Evolutionary conservation across 108 stramenopile species (phyloP).

Genomic region (Cyclostephanos invisitatus): DNA sequence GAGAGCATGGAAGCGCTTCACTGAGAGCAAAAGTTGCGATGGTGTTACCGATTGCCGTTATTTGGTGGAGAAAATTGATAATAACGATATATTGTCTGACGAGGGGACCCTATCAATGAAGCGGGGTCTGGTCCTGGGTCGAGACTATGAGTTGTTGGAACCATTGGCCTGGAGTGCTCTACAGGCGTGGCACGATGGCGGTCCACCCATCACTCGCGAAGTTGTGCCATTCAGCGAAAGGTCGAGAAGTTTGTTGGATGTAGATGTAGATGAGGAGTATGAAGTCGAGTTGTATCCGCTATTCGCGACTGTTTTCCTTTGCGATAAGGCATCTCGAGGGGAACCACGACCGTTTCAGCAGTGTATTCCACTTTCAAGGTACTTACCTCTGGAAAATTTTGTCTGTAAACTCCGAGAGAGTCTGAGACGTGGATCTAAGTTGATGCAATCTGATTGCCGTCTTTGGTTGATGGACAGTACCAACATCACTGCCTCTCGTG

Average conservation of each 20-base stretch:
- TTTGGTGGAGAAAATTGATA: constrained; percentile 67
- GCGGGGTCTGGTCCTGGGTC: constrained; percentile 66
- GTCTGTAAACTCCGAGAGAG: constrained; percentile 72
- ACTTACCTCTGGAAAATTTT: constrained; percentile 64
- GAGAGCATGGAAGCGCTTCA: constrained; percentile 60
- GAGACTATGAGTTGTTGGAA: constrained; percentile 85
- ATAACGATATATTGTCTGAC: constrained; percentile 66
- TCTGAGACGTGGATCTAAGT: constrained; percentile 65
- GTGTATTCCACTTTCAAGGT: constrained; percentile 72
- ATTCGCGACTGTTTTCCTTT: constrained; percentile 81
- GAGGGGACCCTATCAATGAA: constrained; percentile 76
- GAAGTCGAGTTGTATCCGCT: constrained; percentile 88
- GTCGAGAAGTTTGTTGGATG: constrained; percentile 17
- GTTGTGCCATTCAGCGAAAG: constrained; percentile 69
- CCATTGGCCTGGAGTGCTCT: constrained; percentile 85
- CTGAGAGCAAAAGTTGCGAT: constrained; percentile 40
- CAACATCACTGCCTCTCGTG: constrained; percentile 24
- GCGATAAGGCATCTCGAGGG: constrained; percentile 72
- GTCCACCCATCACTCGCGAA: constrained; percentile 79
- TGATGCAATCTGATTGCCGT: constrained; percentile 51
- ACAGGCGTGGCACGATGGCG: constrained; percentile 93
- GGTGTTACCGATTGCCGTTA: constrained; percentile 40
- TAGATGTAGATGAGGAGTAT: constrained; percentile 55
- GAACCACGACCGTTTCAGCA: constrained; percentile 88
- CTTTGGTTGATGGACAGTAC: constrained; percentile 67